Conservation (phyloP, 768 basidiomycete genomes). For the Lactarius psammicola region DNA sequence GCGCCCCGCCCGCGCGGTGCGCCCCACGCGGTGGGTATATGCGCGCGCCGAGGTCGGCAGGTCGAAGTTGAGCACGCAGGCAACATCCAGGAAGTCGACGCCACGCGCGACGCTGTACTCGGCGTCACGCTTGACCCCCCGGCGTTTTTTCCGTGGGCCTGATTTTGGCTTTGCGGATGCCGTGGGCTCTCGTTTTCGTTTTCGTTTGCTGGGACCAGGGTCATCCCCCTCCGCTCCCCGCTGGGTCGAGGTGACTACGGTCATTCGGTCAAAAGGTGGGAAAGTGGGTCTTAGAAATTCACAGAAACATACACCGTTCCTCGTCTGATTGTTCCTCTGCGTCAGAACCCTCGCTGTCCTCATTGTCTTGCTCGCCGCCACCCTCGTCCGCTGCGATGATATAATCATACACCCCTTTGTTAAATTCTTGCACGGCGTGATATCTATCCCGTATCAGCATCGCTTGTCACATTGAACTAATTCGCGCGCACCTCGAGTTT, state of each 20-base stretch:
- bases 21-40: conserved; percentile 94
- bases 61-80: conserved; percentile 98
- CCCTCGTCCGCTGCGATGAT: conserved; percentile 97
- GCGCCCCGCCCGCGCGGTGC: conserved; percentile 94
- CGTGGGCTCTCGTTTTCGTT: conserved; percentile 56
- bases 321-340: conserved; percentile 42
- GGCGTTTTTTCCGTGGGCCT: conserved; percentile 47
- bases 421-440: conserved; percentile 97
- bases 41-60: conserved; percentile 83
- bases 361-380: conserved; percentile 50
- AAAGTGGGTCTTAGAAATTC: background rate
- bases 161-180: conserved; percentile 41
- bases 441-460: conserved; percentile 51
- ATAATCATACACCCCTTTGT: conserved; percentile 97
- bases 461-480: background rate
- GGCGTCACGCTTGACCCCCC: conserved; percentile 49
- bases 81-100: conserved; percentile 94
- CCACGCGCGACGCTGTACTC: conserved; percentile 96
- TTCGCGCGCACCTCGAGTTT: conserved; percentile 70
- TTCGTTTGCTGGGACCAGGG: conserved; percentile 33
- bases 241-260: conserved; percentile 57
- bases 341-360: conserved; percentile 47
- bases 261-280: conserved; percentile 3
- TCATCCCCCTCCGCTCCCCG: conserved; percentile 33
- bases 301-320: conserved; percentile 38